Evolutionary conservation across 306 rosid genomes (phyloP), one percentile per base, ranked within the genome.

Genomic region (Gillenia trifoliata): DNA sequence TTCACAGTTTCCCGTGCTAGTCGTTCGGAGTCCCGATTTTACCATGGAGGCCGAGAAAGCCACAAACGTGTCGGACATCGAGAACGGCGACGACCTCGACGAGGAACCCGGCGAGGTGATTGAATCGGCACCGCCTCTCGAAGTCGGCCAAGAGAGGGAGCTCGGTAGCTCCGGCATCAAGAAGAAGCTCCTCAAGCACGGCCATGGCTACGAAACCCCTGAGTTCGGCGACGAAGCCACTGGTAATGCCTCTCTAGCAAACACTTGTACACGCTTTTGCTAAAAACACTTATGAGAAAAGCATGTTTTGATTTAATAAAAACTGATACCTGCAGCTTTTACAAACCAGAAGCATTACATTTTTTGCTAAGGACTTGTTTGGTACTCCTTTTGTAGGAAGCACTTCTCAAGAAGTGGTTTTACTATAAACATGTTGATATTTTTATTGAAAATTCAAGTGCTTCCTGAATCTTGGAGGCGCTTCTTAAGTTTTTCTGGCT

Each of bases 81-180:
- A 64, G 19, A 84, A 66, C 50, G 84, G 41, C 6, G 87, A 86
- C 62, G 86, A 83, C 29, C 85, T 81, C 3, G 92, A 85, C 56
- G 92, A 87, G 78, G 95, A 90, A 31, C 93, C 96, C n/a, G 96
- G 93, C 22, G 93, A 88, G 60, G 93, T 76, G 23, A 83, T 90
- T 57, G 91, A 90, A 68, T 90, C 93, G 26, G 88, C 87, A 6
- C 93, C 91, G 12, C 90, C 96, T 4, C 93, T 85, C 61, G 75
- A 79, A 69, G 77, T 90, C 29, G 96, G 93, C 31, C 91, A 88
- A 73, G 93, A 88, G 86, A 83, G 91, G 25, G 74, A 86, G 25
- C 80, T 90, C 57, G 47, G 40, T 6, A 72, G 54, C 63, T 67
- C 49, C 0, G 81, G 80, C n/a, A 62, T 88, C 25, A 86, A 74